These are phyloP conservation scores for Parmelia sp. DNA, from an alignment of 495 filamentous ascomycete species.

Conservation along the genomic window DNA sequence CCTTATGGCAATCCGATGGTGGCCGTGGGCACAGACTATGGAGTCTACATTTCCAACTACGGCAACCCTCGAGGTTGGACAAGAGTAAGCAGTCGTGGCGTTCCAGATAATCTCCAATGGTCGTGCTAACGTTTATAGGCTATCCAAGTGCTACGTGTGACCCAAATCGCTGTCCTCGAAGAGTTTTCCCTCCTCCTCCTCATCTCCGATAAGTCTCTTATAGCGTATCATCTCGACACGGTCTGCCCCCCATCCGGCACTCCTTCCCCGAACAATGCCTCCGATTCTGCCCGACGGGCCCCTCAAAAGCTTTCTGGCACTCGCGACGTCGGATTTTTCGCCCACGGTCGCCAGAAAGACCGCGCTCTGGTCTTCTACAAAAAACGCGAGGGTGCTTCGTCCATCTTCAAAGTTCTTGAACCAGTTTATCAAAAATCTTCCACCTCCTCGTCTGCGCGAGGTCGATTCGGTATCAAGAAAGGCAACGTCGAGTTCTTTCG, in stretches of 20 bases:
- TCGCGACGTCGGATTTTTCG: conserved; percentile 93
- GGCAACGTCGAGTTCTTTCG: conserved; percentile 93
- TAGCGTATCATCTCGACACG: conserved; percentile 90
- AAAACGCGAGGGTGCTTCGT: conserved; percentile 83
- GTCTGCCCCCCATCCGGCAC: conserved; percentile 65
- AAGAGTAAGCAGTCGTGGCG: conserved; percentile 51
- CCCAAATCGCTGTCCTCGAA: conserved; percentile 90
- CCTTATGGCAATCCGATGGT: conserved; percentile 79
- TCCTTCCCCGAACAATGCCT: conserved; percentile 34
- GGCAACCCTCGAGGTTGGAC: conserved; percentile 85
- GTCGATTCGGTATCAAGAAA: conserved; percentile 52
- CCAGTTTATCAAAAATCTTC: conserved; percentile 76
- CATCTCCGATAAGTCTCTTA: conserved; percentile 82
- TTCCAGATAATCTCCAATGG: background rate
- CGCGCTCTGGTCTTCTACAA: conserved; percentile 92
- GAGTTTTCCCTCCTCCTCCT: conserved; percentile 90
- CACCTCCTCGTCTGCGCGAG: conserved; percentile 44
- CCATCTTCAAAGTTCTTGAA: conserved; percentile 93
- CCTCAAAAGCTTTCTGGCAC: conserved; percentile 84
- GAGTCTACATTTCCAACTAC: conserved; percentile 80
- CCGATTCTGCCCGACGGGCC: conserved; percentile 53
- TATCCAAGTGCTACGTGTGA: conserved; percentile 68
- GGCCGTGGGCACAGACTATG: conserved; percentile 90
- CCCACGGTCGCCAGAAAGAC: conserved; percentile 93
- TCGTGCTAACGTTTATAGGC: conserved; percentile 43